Evolutionary conservation across 345 rosid genomes (phyloP), one percentile per base, ranked within the genome.

Genomic region (Gossypium longicalyx): DNA sequence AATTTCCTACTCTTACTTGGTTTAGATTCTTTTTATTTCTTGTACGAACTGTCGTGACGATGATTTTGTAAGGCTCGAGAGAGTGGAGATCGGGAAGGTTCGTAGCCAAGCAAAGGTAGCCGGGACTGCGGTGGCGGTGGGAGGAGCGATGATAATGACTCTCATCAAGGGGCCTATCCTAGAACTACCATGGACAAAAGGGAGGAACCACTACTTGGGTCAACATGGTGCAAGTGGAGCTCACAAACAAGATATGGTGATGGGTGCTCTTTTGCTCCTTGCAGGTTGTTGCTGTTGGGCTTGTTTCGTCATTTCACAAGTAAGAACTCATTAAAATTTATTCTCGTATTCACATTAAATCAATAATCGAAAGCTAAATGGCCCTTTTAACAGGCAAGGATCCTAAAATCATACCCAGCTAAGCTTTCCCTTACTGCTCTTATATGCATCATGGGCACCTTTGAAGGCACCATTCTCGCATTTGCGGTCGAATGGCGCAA

Each of bases 211-310:
- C 25, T 27, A 72, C 71, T 62, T 66, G 12, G 25, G 45, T 13
- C 69, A 29, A 41, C 17, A 43, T 17, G 68, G 11, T 7, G 16
- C 45, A 4, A 47, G 19, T 7, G 80, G 61, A 2, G 29, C 44
- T 25, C 45, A 65, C 34, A 58, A 81, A 57, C 79, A 76, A 41
- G 76, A 80, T 75, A 73, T 77, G 20, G 76, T 78, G 3, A 88
- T 74, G 76, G 98, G 98, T 59, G 81, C 90, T 27, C 4, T 87
- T 0, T 77, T 93, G 88, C 87, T 91, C 78, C 65, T 83, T 1
- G 76, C 77, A 2, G 93, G 94, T 20, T 85, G 87, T 73, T 84
- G 85, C 78, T 67, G 87, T 62, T 91, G 97, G 93, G 84, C 97
- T 44, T 79, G 82, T 84, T 93, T 88, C 84, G 73, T 93, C 77